phyloP scores from a whole-genome alignment of 2,329 filamentous ascomycete genomes.

The Penicillium brasilianum region DNA sequence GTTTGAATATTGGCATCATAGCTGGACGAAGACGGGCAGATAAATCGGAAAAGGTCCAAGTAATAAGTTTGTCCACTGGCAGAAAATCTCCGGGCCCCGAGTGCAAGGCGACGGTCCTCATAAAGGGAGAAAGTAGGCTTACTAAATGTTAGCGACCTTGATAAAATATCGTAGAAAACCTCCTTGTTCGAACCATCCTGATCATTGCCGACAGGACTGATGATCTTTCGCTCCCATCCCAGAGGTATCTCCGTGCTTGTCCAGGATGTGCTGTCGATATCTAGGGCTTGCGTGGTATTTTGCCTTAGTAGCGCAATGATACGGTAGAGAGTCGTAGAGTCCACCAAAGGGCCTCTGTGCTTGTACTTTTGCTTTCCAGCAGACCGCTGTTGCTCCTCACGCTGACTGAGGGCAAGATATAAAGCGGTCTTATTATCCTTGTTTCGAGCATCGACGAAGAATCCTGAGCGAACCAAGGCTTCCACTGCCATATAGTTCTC shows the following conservation, averaged over 20 bases:
- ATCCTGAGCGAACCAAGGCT: background rate
- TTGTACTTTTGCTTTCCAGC: background rate
- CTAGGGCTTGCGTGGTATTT: background rate
- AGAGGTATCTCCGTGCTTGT: background rate
- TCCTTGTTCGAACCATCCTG: background rate
- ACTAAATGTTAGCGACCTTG: background rate
- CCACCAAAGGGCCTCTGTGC: background rate
- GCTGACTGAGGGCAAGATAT: background rate
- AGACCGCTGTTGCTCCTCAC: background rate
- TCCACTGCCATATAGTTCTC: background rate
- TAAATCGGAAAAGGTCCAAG: background rate
- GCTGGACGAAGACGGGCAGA: background rate
- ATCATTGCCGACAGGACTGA: background rate
- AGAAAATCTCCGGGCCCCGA: background rate
- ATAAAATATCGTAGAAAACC: background rate
- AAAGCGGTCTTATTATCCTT: background rate
- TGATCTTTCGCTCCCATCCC: background rate
- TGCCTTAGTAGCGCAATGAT: background rate
- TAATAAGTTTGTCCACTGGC: slow-evolving; percentile 1
- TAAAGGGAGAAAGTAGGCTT: background rate
- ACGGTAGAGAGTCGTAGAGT: background rate
- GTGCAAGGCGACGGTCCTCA: background rate
- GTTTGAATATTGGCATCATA: background rate
- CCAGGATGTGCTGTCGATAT: background rate
- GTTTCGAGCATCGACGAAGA: background rate